Evolutionary conservation across 805 yeast species (phyloP), one percentile per base, ranked within the genome.

Genomic region (Kluyveromyces nonfermentans): DNA sequence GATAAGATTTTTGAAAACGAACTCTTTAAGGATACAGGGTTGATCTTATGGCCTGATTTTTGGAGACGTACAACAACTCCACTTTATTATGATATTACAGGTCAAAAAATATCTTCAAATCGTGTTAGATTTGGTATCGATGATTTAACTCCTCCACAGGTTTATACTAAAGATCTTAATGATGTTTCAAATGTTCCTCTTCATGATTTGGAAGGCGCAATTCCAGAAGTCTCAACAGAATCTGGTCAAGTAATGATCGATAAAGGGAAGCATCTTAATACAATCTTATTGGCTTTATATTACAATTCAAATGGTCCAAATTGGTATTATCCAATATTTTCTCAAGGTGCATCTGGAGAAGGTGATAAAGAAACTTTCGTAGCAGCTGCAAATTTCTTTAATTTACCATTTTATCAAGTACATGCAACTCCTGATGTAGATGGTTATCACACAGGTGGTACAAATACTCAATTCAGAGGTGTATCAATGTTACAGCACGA

Each of bases 361-460:
- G 89, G 90, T 41, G 90, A 83, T 55, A 83, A 83, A 56, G 90
- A 83, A 55, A 81, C 90, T 0, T 82, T 80, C 51, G 72, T 78
- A 33, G 77, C 82, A 8, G 88, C 86, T 1, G 85, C 88, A 3
- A 69, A 71, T 43, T 79, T 65, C 1, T 54, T 75, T 54, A 50
- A 60, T 0, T 62, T 67, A 42, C 70, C 75, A 2, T 78, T 70
- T 57, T 76, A 72, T 56, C 88, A 81, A 59, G 72, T 75, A 3
- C 60, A 60, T 42, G 53, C 59, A 2, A 54, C 56, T 17, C 48
- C 68, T 1, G 55, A 53, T 7, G 60, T 72, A n/a, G 62, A 67
- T 42, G 73, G 75, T 1, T 64, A 63, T 46, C 52, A 51, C 33
- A 50, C 46, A 21, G 35, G 46, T 15, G 30, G 30, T 25, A 3